Percentiles rank a stretch among this genome's conserved stretches.
These are phyloP conservation scores for Fomitopsis pinicola DNA, from an alignment of 1,284 basidiomycete genomes.

Conservation along the genomic window DNA sequence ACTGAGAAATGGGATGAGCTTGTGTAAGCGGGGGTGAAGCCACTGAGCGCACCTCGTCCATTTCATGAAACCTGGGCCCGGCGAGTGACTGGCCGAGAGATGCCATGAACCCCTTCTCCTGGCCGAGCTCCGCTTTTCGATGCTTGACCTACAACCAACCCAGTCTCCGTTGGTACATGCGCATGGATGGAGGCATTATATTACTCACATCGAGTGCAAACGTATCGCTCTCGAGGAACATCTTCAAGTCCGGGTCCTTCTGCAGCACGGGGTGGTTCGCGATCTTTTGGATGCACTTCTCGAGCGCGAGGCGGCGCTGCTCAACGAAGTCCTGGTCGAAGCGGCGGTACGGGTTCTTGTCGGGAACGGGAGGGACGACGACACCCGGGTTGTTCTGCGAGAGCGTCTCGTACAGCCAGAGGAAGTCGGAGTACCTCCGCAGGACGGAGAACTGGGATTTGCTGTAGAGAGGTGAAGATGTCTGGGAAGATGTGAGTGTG, in stretches of 20 bases:
- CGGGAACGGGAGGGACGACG: constrained; percentile 93
- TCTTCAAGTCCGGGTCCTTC: constrained; percentile 78
- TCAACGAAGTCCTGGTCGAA: constrained; percentile 89
- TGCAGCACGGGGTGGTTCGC: constrained; percentile 84
- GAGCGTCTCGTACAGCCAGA: constrained; percentile 93
- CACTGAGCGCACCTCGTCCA: constrained; percentile 67
- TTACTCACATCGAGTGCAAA: constrained; percentile 74
- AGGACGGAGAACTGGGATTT: constrained; percentile 87
- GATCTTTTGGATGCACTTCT: constrained; percentile 86
- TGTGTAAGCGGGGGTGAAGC: neutral
- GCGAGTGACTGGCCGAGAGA: constrained; percentile 75
- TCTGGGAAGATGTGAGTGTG: constrained; percentile 38
- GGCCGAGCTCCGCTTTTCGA: constrained; percentile 69
- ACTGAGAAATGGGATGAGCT: constrained; percentile 40
- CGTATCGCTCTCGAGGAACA: constrained; percentile 87
- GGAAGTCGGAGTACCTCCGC: constrained; percentile 93
- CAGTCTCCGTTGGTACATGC: neutral
- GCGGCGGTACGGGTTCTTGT: constrained; percentile 90
- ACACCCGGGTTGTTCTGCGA: constrained; percentile 94
- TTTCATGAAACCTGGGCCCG: constrained; percentile 87
- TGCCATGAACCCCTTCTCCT: constrained; percentile 74
- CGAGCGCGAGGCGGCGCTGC: constrained; percentile 78
- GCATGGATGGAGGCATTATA: constrained; percentile 7
- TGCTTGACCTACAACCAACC: constrained; percentile 72
- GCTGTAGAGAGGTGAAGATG: constrained; percentile 77